Percentiles rank a stretch among this genome's conserved stretches.
Evolutionary conservation across 257 asterid genomes (phyloP).

Genomic region (Striga asiatica): DNA sequence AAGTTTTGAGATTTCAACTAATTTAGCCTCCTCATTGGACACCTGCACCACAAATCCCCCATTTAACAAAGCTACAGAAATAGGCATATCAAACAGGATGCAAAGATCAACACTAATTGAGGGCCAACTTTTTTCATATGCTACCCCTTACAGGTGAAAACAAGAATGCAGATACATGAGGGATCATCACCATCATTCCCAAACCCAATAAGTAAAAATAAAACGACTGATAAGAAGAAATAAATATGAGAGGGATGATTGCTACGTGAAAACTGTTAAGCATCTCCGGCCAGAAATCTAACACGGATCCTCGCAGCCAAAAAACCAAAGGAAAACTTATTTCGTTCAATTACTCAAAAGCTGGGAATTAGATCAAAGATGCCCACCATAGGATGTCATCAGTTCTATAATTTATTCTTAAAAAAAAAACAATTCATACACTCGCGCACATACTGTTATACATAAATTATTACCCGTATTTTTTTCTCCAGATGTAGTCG

Average conservation of each 20-base stretch:
- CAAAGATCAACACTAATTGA: not conserved
- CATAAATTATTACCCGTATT: slow-evolving; percentile 49
- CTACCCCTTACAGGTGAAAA: not conserved
- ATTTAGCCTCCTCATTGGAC: slow-evolving; percentile 72
- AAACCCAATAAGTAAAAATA: not conserved
- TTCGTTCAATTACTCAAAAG: not conserved
- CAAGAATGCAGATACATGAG: not conserved
- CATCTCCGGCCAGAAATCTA: slow-evolving; percentile 2
- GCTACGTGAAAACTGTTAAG: not conserved
- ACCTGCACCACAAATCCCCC: slow-evolving; percentile 41
- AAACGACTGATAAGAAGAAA: too few species aligned
- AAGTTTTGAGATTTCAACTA: slow-evolving; percentile 77
- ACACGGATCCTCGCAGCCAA: not conserved
- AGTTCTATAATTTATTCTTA: not conserved
- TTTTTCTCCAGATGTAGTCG: slow-evolving; percentile 90
- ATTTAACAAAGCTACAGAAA: slow-evolving; percentile 7
- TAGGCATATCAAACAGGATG: slow-evolving; percentile 3
- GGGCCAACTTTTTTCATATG: not conserved
- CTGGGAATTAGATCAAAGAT: not conserved
- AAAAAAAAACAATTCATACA: too few species aligned
- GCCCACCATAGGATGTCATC: slow-evolving; percentile 4
- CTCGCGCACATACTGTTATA: too few species aligned
- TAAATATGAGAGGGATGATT: not conserved
- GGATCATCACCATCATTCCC: not conserved
- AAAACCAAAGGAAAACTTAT: not conserved